A percentile compares a stretch with the other conserved stretches of the same genome.
phyloP scores from a whole-genome alignment of 2,329 filamentous ascomycete species.

The Fusarium bulbicola region DNA sequence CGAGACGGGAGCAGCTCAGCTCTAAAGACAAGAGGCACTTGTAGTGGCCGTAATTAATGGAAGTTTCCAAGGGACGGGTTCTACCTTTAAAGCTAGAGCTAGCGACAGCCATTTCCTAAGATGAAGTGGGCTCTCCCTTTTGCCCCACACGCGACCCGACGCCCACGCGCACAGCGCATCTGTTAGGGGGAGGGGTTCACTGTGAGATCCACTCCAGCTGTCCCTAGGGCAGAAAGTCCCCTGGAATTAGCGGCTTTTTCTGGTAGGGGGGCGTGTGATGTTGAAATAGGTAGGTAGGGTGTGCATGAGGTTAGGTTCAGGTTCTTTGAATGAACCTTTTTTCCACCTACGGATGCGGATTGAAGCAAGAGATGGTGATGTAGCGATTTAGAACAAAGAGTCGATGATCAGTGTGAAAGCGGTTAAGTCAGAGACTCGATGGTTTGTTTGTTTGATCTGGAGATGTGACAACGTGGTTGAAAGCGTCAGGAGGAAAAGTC shows the following conservation, averaged over 20 bases:
- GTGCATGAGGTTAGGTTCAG: conserved; percentile 14
- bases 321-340: conserved; percentile 11
- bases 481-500: conserved; percentile 24
- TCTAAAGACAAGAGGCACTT: conserved; percentile 10
- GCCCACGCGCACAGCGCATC: conserved; percentile 21
- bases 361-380: neutral
- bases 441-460: conserved; percentile 10
- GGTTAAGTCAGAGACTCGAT: neutral
- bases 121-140: conserved; percentile 7
- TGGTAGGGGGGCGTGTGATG: neutral
- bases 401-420: neutral
- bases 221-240: conserved; percentile 23
- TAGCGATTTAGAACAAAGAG: neutral
- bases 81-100: conserved; percentile 16
- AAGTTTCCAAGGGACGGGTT: conserved; percentile 32
- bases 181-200: conserved; percentile 15
- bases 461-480: conserved; percentile 12
- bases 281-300: neutral
- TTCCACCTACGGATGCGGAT: conserved; percentile 1
- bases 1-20: conserved; percentile 14
- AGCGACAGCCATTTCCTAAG: neutral
- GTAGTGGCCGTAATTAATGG: conserved; percentile 25
- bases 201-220: conserved; percentile 4
- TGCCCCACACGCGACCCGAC: conserved; percentile 14
- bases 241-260: conserved; percentile 24